Evolutionary conservation across 192 early-diverging fungal genomes (phyloP), one percentile per base, ranked within the genome.

Genomic region (Haplosporangium gracile): DNA sequence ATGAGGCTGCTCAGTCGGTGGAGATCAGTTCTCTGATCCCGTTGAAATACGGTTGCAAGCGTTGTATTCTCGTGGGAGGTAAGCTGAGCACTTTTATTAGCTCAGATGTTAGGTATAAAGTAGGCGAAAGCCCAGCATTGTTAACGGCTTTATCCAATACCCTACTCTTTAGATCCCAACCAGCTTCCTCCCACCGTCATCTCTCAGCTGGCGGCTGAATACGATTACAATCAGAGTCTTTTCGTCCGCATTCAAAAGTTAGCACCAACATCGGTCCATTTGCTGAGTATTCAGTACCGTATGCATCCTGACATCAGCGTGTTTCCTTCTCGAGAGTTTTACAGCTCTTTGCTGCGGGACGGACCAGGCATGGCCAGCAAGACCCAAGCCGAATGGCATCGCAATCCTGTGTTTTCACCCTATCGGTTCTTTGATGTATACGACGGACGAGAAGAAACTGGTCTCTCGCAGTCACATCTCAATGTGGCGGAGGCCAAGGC

Each of bases 241-340:
- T 99, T 99, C 91, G 94, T 96, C 45, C 90, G 98, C 15, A 88
- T 99, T n/a, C 94, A 97, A 88, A 90, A 90, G 32, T 88, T 87
- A 53, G 76, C 90, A 26, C 95, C 95, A 1, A 74, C 93, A 4
- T 87, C 88, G 5, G 94, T 98, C 18, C 92, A 93, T 77, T 88
- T 99, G 60, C 88, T 99, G 49, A 97, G 95, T 77, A 97, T 98
- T 65, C 97, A 99, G 90, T 99, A 99, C 87, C 96, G 97, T 79
- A 99, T 99, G 98, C 96, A 99, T 81, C 97, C 97, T 0, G 90
- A 94, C 36, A 98, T 99, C 26, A 97, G 96, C 47, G 72, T 42
- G 15, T 97, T 98, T 73, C 97, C 97, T 2, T 95, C 92, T 32
- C 77, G 83, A 3, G 88, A 93, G 40, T 99, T 99, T 78, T 99